Evolutionary conservation across 2,329 filamentous ascomycete species (phyloP).

Genomic region (Coniochaeta pulveracea): DNA sequence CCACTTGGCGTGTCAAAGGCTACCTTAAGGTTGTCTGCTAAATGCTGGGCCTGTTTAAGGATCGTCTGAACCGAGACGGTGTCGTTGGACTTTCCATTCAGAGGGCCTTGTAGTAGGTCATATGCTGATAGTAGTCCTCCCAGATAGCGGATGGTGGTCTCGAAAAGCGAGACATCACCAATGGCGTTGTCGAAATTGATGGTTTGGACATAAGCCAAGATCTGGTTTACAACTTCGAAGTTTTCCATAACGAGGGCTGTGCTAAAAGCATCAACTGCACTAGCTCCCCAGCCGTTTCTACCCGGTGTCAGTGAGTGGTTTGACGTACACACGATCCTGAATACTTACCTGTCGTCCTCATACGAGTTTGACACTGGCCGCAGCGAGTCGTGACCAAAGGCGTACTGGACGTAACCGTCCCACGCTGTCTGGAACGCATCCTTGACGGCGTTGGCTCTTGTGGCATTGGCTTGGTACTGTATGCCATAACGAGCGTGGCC

Average conservation of each 20-base stretch:
- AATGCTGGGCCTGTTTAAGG: slow-evolving; percentile 52
- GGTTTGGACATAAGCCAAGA: slow-evolving; percentile 57
- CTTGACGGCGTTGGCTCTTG: slow-evolving; percentile 49
- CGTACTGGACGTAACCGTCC: slow-evolving; percentile 62
- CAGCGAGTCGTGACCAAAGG: slow-evolving; percentile 69
- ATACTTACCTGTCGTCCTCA: slow-evolving; percentile 55
- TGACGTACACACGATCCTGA: neutral
- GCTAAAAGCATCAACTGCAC: slow-evolving; percentile 67
- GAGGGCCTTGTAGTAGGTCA: slow-evolving; percentile 61
- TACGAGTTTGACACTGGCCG: slow-evolving; percentile 54
- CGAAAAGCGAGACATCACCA: slow-evolving; percentile 63
- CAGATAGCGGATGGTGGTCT: slow-evolving; percentile 83
- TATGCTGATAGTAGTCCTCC: slow-evolving; percentile 67
- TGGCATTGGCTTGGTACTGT: slow-evolving; percentile 19
- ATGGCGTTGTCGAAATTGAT: slow-evolving; percentile 60
- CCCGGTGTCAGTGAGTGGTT: slow-evolving; percentile 9
- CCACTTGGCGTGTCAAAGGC: slow-evolving; percentile 70
- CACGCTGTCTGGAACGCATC: slow-evolving; percentile 60
- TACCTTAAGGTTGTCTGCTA: slow-evolving; percentile 64
- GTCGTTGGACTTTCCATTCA: slow-evolving; percentile 47
- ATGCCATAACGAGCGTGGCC: slow-evolving; percentile 1
- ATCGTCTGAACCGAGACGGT: slow-evolving; percentile 34
- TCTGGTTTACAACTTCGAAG: slow-evolving; percentile 53
- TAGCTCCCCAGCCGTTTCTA: slow-evolving; percentile 79
- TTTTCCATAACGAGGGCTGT: slow-evolving; percentile 72